Evolutionary conservation across 2,329 filamentous ascomycete species (phyloP).

Genomic region (Ophiostoma perfectum): DNA sequence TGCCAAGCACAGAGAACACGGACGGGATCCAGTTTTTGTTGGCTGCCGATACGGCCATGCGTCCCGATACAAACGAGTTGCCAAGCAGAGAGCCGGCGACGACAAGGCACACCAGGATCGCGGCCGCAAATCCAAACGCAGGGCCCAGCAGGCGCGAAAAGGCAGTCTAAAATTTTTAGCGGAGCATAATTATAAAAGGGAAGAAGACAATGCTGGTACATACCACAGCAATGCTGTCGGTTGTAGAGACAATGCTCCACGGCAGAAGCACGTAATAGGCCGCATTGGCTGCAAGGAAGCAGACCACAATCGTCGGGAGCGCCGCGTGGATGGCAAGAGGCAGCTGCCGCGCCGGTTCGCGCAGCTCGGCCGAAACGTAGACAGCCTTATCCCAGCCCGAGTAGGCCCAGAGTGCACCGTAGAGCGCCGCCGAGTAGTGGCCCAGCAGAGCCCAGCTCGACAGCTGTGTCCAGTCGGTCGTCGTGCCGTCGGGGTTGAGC

Average conservation of each 20-base stretch:
- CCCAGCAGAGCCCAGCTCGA: constrained; percentile 55
- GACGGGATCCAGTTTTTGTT: constrained; percentile 48
- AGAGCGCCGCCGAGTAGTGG: constrained; percentile 55
- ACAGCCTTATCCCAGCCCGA: constrained; percentile 63
- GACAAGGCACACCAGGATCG: constrained; percentile 53
- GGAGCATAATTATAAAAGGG: not conserved
- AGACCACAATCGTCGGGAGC: constrained; percentile 53
- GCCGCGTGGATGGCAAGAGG: constrained; percentile 58
- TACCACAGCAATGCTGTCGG: constrained; percentile 55
- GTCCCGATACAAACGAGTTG: constrained; percentile 57
- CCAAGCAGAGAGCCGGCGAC: constrained; percentile 58
- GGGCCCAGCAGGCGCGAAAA: constrained; percentile 51
- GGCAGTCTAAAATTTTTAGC: constrained; percentile 38
- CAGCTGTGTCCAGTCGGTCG: constrained; percentile 45
- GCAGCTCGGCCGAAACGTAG: constrained; percentile 51
- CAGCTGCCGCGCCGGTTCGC: constrained; percentile 47
- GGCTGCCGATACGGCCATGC: constrained; percentile 56
- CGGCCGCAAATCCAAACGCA: constrained; percentile 48
- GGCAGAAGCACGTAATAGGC: constrained; percentile 59
- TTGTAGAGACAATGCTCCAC: constrained; percentile 53
- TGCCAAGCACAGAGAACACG: constrained; percentile 42
- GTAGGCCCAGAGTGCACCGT: constrained; percentile 59
- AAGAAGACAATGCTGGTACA: not conserved
- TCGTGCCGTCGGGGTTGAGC: constrained; percentile 44
- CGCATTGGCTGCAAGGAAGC: constrained; percentile 55